Conservation (phyloP, 176 grass and related monocot species). For the Lolium rigidum region DNA sequence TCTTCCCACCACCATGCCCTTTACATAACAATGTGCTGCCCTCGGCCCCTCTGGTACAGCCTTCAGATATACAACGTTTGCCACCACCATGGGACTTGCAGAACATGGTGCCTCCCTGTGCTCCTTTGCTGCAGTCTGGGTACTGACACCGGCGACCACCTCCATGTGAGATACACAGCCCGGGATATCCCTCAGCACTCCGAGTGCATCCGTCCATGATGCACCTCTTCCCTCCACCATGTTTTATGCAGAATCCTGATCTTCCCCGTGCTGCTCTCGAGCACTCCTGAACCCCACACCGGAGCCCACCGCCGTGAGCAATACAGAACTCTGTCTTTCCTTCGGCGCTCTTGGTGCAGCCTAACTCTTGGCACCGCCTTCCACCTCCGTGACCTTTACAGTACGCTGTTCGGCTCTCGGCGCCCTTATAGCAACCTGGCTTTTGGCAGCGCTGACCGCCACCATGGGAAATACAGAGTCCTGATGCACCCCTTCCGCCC, state of each 20-base stretch:
- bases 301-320: constrained; percentile 75
- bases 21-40: constrained; percentile 85
- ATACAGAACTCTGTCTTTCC: constrained; percentile 95
- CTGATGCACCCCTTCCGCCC: constrained; percentile 78
- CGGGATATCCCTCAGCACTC: constrained; percentile 78
- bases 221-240: constrained; percentile 90
- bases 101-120: constrained; percentile 84
- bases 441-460: constrained; percentile 92
- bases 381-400: constrained; percentile 94
- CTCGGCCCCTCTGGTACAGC: constrained; percentile 80
- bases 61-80: constrained; percentile 78
- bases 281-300: constrained; percentile 56
- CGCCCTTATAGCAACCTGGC: constrained; percentile 82
- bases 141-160: constrained; percentile 84
- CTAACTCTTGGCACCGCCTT: constrained; percentile 75
- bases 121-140: constrained; percentile 67
- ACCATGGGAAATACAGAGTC: constrained; percentile 90
- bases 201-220: constrained; percentile 63
- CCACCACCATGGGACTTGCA: constrained; percentile 94
- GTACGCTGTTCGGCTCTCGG: constrained; percentile 79
- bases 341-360: constrained; percentile 90
- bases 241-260: constrained; percentile 81
- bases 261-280: constrained; percentile 74
- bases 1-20: constrained; percentile 81
- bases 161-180: constrained; percentile 87